Base-by-base conservation (phyloP, 148 eudicot species). In the Chenopodium formosanum region DNA sequence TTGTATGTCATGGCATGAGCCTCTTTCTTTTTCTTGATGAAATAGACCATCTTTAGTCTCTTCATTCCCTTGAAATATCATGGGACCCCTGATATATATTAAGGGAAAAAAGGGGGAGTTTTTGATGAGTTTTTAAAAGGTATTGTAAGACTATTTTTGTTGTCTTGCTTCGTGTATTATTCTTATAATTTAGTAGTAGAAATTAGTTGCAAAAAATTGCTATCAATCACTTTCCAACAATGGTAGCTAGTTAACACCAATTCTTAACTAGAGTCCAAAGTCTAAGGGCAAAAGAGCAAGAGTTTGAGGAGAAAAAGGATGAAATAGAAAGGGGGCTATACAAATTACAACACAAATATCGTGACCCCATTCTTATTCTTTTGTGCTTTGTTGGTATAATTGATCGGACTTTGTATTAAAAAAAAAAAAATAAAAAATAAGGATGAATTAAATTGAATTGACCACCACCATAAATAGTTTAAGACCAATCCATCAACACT, bases 311-410 rank as follows among this genome's bases (percentile, higher is more conserved):
- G 79, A 31, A 83, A 79, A 73, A 83, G 74, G 29, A 10, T 83
- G 68, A 83, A 75, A 84, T 47, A 52, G 48, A 74, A 78, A 72
- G 71, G 47, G 25, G 44, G 32, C 16, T 60, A 25, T 22, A 78
- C 80, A 72, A 73, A 44, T 37, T 22, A 78, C 80, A 72, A 73
- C 53, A 16, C 62, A 48, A 40, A 74, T 31, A 19, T 25, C 0
- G 3, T 79, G 82, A 56, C 82, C 85, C 85, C 79, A 52, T 50
- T 63, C 80, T 50, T 71, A 76, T 80, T 76, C 78, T 80, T 80
- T 76, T 80, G 80, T 80, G 86, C 76, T 69, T 50, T 84, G 83
- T 58, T 75, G 23, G 14, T 31, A 67, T 67, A 29, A 12, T 37
- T 70, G 74, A 70, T 20, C 8, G 27, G 74, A 20, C 9, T 70